Percentiles rank a stretch among this genome's conserved stretches.
phyloP scores from a whole-genome alignment of 2,329 filamentous ascomycete genomes.

The Bipolaris cookei region DNA sequence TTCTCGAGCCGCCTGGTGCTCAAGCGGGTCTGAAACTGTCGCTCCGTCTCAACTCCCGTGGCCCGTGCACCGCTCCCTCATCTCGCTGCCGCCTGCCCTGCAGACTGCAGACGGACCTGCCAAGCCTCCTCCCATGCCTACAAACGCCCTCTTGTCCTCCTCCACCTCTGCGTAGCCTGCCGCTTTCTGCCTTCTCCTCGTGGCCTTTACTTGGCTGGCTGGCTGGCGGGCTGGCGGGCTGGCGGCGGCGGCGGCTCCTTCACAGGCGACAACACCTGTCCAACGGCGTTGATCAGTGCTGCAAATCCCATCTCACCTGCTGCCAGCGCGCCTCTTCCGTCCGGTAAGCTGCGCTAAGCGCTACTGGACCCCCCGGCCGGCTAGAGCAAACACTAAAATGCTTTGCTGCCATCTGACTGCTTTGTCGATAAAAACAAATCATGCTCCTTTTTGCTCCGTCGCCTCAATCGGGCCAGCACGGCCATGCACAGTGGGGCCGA shows the following conservation, averaged over 20 bases:
- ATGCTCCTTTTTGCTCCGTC: conserved; percentile 2
- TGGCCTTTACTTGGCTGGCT: background rate
- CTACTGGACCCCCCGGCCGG: background rate
- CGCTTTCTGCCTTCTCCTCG: conserved; percentile 11
- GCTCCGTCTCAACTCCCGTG: conserved; percentile 33
- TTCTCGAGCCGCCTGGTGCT: conserved; percentile 31
- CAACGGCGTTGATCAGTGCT: background rate
- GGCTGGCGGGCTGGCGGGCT: too few species aligned
- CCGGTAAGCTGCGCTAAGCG: conserved; percentile 7
- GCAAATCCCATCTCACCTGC: background rate
- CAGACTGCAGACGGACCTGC: conserved; percentile 29
- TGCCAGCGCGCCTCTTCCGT: conserved; percentile 1
- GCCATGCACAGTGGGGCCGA: conserved; percentile 1
- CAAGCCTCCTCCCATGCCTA: conserved; percentile 26
- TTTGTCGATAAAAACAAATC: conserved; percentile 1
- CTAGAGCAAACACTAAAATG: background rate
- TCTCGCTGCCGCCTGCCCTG: conserved; percentile 41
- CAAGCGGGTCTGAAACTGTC: conserved; percentile 34
- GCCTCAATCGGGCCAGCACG: conserved; percentile 1
- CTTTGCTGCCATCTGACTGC: background rate
- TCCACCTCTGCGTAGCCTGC: conserved; percentile 10
- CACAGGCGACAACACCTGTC: too few species aligned
- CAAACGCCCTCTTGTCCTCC: conserved; percentile 30
- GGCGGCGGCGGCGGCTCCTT: too few species aligned
- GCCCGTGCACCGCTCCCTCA: conserved; percentile 31